phyloP scores from a whole-genome alignment of 768 basidiomycete genomes.

The Suillus americanus region DNA sequence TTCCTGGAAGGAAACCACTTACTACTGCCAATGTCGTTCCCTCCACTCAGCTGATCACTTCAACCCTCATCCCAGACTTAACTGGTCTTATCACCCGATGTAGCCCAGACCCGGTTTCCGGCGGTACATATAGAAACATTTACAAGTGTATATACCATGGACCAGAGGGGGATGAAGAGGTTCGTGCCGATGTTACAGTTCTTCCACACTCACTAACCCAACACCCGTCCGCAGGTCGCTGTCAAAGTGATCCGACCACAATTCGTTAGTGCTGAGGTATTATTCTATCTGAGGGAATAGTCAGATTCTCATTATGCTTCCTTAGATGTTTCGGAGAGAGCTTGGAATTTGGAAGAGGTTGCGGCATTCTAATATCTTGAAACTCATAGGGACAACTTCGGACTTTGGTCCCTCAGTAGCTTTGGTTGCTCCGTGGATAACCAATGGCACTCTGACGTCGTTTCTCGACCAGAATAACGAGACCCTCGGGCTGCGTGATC shows the following conservation, averaged over 20 bases:
- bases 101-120: background rate
- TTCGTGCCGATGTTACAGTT: background rate
- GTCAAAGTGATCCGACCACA: background rate
- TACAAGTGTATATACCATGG: background rate
- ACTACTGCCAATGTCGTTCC: background rate
- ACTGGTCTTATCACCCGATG: background rate
- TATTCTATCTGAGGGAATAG: background rate
- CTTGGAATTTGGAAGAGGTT: background rate
- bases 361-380: background rate
- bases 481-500: background rate
- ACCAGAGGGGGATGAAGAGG: background rate
- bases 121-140: background rate
- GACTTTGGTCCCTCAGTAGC: background rate
- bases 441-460: background rate
- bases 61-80: background rate
- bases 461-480: background rate
- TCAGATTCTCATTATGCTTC: background rate
- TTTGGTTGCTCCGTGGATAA: background rate
- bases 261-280: background rate
- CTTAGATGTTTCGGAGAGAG: background rate
- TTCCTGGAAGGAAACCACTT: background rate
- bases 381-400: background rate
- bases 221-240: background rate
- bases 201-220: background rate
- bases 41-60: background rate